phyloP scores from a whole-genome alignment of 768 basidiomycete genomes.

The Hydnomerulius pinastri region DNA sequence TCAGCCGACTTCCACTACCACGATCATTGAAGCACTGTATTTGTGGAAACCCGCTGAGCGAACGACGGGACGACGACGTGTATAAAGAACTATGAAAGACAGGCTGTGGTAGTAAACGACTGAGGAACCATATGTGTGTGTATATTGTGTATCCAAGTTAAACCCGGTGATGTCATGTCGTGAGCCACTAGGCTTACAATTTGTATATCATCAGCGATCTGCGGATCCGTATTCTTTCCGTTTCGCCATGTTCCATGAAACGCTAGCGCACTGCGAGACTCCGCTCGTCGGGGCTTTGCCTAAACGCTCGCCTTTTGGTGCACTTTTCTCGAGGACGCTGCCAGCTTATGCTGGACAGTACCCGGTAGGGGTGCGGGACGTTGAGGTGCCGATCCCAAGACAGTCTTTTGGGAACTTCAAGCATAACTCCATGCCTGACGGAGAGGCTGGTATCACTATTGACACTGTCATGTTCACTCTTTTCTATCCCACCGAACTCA shows the following conservation, averaged over 20 bases:
- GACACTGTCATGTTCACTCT: constrained; percentile 33
- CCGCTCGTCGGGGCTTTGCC: not conserved
- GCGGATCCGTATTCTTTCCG: not conserved
- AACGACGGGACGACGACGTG: too few species aligned
- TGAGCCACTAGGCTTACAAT: too few species aligned
- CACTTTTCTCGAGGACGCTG: constrained; percentile 28
- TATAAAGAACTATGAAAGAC: too few species aligned
- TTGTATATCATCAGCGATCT: too few species aligned
- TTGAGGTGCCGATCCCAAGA: constrained; percentile 30
- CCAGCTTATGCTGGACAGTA: constrained; percentile 32
- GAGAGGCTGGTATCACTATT: constrained; percentile 27
- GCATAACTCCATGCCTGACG: constrained; percentile 21
- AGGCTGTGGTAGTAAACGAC: too few species aligned
- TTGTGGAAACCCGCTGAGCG: too few species aligned
- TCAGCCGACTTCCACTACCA: too few species aligned
- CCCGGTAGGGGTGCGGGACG: constrained; percentile 34
- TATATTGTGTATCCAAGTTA: too few species aligned
- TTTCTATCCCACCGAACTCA: constrained; percentile 32
- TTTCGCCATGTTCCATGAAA: constrained; percentile 1
- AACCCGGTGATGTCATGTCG: too few species aligned
- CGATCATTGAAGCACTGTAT: too few species aligned
- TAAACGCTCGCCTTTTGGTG: constrained; percentile 9
- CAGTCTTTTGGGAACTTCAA: constrained; percentile 29
- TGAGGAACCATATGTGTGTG: too few species aligned
- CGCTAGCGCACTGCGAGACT: too few species aligned